phyloP scores from a whole-genome alignment of 352 stramenopile species.

The Pythium insidiosum region DNA sequence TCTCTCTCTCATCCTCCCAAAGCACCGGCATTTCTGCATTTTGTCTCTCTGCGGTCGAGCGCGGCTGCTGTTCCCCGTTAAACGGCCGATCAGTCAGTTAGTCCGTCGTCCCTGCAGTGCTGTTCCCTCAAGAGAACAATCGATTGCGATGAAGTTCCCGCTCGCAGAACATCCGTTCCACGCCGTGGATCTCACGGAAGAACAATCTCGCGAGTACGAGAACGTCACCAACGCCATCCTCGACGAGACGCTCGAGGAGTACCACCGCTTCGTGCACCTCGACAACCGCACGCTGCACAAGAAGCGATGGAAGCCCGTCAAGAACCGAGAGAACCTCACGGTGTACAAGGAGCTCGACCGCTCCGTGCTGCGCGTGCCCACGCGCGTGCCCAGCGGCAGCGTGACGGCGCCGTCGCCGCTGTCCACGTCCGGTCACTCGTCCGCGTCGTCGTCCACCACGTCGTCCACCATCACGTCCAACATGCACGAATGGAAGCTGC shows the following conservation, averaged over 20 bases:
- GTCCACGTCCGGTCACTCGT: too few relatives aligned
- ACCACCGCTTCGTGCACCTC: slow-evolving; percentile 14
- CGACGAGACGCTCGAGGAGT: slow-evolving; percentile 14
- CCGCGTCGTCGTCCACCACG: background rate
- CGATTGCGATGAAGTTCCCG: slow-evolving; percentile 19
- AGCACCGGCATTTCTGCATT: too few relatives aligned
- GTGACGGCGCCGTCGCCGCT: too few relatives aligned
- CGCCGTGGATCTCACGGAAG: slow-evolving; percentile 12
- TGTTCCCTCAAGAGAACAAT: too few relatives aligned
- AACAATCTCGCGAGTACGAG: slow-evolving; percentile 11
- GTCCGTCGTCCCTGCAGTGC: too few relatives aligned
- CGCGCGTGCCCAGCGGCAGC: background rate
- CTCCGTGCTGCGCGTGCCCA: background rate
- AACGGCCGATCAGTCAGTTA: too few relatives aligned
- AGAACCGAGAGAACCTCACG: slow-evolving; percentile 19
- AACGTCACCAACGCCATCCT: slow-evolving; percentile 5
- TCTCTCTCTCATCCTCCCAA: too few relatives aligned
- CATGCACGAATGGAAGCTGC: slow-evolving; percentile 12
- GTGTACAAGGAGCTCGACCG: slow-evolving; percentile 21
- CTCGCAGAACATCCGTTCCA: slow-evolving; percentile 15
- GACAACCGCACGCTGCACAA: slow-evolving; percentile 16
- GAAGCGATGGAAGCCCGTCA: slow-evolving; percentile 24
- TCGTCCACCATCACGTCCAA: background rate
- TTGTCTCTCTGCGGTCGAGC: too few relatives aligned
- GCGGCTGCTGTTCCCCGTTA: too few relatives aligned